Conservation (phyloP, 768 basidiomycete species). For the Tulasnella sp. region DNA sequence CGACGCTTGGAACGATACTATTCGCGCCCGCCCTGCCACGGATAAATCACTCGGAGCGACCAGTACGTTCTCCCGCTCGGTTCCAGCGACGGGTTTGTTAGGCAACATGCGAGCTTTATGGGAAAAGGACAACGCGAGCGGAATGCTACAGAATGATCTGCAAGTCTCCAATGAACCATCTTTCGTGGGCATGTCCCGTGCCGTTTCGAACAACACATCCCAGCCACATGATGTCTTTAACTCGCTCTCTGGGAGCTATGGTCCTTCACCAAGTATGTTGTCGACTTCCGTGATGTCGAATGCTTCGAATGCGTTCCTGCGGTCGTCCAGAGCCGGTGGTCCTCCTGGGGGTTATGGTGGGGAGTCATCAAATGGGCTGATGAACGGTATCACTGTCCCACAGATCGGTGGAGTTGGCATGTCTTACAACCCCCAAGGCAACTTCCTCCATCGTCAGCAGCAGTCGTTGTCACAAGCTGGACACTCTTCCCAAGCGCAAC, state of each 20-base stretch:
- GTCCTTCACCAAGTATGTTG: constrained; percentile 9
- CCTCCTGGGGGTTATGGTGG: background rate
- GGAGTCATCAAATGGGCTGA: background rate
- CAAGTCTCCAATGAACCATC: too few species aligned
- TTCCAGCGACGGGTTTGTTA: constrained; percentile 63
- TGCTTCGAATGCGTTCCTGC: constrained; percentile 13
- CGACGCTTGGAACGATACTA: background rate
- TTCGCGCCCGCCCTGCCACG: background rate
- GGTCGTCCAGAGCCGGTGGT: constrained; percentile 1
- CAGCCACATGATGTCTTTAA: constrained; percentile 32
- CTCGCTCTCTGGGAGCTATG: constrained; percentile 1
- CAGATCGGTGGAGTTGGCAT: background rate
- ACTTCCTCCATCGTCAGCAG: constrained; percentile 3
- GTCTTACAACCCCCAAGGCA: constrained; percentile 10
- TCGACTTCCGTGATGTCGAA: constrained; percentile 4
- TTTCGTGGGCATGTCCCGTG: background rate
- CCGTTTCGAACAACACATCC: background rate
- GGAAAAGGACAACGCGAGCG: constrained; percentile 38
- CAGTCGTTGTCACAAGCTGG: background rate
- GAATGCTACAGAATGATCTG: too few species aligned
- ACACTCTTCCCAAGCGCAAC: background rate
- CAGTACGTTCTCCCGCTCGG: constrained; percentile 55
- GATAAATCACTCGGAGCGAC: background rate
- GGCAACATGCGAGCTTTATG: constrained; percentile 73
- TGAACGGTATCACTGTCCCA: constrained; percentile 1